A percentile compares a stretch with the other conserved stretches of the same genome.
These are phyloP conservation scores for Lachnellula occidentalis DNA, from an alignment of 2,329 filamentous ascomycete species.

Conservation along the genomic window DNA sequence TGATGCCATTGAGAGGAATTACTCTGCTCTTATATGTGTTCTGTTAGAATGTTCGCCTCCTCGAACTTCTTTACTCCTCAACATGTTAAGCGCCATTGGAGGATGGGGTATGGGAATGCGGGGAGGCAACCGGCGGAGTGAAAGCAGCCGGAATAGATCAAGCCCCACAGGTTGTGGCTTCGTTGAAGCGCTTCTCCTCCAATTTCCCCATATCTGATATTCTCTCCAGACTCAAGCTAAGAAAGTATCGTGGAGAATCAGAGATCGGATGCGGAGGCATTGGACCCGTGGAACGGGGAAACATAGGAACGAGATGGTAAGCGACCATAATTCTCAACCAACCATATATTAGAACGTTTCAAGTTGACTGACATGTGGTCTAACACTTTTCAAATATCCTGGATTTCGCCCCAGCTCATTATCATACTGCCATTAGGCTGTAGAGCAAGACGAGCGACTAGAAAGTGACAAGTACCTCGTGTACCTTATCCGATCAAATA, in stretches of 20 bases:
- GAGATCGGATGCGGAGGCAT: slow-evolving; percentile 15
- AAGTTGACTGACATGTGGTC: slow-evolving; percentile 5
- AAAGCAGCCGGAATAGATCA: slow-evolving; percentile 18
- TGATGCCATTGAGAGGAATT: slow-evolving; percentile 5
- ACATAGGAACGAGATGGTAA: slow-evolving; percentile 3
- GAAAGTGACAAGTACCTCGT: not conserved
- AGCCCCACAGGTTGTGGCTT: slow-evolving; percentile 8
- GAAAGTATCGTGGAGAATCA: slow-evolving; percentile 16
- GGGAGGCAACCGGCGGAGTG: slow-evolving; percentile 23
- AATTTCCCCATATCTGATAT: slow-evolving; percentile 12
- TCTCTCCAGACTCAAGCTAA: slow-evolving; percentile 2
- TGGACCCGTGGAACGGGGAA: slow-evolving; percentile 10
- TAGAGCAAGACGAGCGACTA: not conserved
- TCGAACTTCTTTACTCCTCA: not conserved
- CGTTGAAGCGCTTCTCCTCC: slow-evolving; percentile 10
- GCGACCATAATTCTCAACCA: slow-evolving; percentile 4
- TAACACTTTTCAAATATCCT: not conserved
- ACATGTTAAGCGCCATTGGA: not conserved
- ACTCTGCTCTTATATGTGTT: slow-evolving; percentile 21
- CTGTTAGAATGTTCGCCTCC: slow-evolving; percentile 1
- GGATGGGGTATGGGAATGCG: slow-evolving; percentile 21
- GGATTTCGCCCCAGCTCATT: not conserved
- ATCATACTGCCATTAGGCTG: slow-evolving; percentile 4
- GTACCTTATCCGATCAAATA: slow-evolving; percentile 9
- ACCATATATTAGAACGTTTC: slow-evolving; percentile 7